Evolutionary conservation across 2,329 filamentous ascomycete species (phyloP).

Genomic region (Malbranchea zuffiana): DNA sequence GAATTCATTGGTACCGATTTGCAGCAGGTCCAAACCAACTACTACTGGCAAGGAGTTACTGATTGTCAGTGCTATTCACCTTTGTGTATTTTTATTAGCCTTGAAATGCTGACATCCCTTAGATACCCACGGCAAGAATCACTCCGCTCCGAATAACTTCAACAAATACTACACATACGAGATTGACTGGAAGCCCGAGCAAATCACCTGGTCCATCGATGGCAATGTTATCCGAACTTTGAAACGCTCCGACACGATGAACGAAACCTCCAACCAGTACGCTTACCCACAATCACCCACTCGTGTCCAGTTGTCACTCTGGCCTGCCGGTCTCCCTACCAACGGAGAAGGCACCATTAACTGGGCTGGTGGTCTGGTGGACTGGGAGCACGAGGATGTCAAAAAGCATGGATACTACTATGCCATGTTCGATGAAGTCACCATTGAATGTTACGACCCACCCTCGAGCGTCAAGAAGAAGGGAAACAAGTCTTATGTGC

Average conservation of each 20-base stretch:
- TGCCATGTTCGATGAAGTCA: slow-evolving; percentile 63
- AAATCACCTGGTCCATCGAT: slow-evolving; percentile 78
- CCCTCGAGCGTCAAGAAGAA: slow-evolving; percentile 56
- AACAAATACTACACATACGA: slow-evolving; percentile 78
- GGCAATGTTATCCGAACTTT: slow-evolving; percentile 64
- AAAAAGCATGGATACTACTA: slow-evolving; percentile 79
- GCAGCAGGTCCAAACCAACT: slow-evolving; percentile 76
- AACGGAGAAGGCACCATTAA: slow-evolving; percentile 76
- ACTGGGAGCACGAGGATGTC: slow-evolving; percentile 78
- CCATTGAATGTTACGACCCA: slow-evolving; percentile 77
- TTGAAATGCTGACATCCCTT: slow-evolving; percentile 2
- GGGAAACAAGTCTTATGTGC: slow-evolving; percentile 61
- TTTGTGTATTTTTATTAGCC: neutral
- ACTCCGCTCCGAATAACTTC: slow-evolving; percentile 59
- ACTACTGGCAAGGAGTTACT: slow-evolving; percentile 88
- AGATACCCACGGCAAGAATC: slow-evolving; percentile 69
- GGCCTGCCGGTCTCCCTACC: slow-evolving; percentile 73
- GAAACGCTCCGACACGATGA: slow-evolving; percentile 72
- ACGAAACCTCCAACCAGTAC: slow-evolving; percentile 68
- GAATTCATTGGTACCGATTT: slow-evolving; percentile 83
- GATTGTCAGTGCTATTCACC: slow-evolving; percentile 55
- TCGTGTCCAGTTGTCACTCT: slow-evolving; percentile 86
- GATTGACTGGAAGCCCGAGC: slow-evolving; percentile 82
- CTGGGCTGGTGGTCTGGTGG: slow-evolving; percentile 83
- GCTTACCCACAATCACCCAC: slow-evolving; percentile 84